Percentiles rank a stretch among this genome's conserved stretches.
Conservation (phyloP, 129 eudicot species). For the Helianthus tuberosus region DNA sequence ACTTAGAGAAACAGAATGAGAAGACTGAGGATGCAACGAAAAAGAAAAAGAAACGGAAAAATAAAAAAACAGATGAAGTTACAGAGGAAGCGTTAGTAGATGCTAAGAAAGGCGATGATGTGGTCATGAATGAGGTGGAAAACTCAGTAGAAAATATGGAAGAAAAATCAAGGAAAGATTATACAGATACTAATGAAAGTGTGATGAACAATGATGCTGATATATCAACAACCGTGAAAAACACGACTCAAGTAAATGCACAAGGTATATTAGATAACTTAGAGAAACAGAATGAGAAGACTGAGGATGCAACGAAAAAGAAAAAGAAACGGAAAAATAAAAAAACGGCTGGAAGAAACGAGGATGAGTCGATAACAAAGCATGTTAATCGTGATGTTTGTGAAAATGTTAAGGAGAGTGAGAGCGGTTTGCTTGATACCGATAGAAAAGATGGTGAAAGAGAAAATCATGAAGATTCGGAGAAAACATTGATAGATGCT, state of each 20-base stretch:
- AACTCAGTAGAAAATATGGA: conserved; percentile 4
- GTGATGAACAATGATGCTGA: conserved; percentile 15
- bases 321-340: conserved; percentile 28
- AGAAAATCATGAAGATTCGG: conserved; percentile 20
- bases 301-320: conserved; percentile 22
- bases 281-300: conserved; percentile 30
- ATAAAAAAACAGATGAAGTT: conserved; percentile 13
- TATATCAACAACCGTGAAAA: conserved; percentile 5
- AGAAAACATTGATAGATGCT: conserved; percentile 18
- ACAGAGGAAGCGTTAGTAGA: conserved; percentile 16
- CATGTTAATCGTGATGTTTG: neutral
- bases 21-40: conserved; percentile 16
- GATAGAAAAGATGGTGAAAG: conserved; percentile 21
- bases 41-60: conserved; percentile 26
- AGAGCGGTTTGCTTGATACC: conserved; percentile 8
- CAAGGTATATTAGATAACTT: no score
- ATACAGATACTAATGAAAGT: conserved; percentile 3
- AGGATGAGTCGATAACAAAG: conserved; percentile 28
- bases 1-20: conserved; percentile 33
- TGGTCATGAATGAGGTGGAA: conserved; percentile 26
- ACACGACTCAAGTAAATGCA: conserved; percentile 14
- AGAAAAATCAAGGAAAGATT: conserved; percentile 15
- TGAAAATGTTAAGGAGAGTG: neutral
- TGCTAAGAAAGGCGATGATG: conserved; percentile 23
- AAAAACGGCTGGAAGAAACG: conserved; percentile 19